Evolutionary conservation across 306 rosid species (phyloP).

Genomic region (Prunus armeniaca): DNA sequence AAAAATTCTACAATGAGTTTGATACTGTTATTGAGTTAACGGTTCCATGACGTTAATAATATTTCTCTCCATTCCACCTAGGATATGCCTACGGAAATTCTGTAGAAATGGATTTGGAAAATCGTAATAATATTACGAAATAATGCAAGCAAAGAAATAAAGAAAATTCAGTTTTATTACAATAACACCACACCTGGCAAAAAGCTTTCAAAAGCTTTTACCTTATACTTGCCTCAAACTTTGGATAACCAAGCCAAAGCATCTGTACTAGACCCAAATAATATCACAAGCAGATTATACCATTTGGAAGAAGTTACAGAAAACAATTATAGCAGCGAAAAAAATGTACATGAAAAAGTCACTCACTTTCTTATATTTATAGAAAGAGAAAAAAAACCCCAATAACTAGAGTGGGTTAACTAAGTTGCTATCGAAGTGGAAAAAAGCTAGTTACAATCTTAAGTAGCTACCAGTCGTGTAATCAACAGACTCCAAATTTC

Average conservation of each 20-base stretch:
- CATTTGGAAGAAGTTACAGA: constrained; percentile 21
- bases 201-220: constrained; percentile 17
- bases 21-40: no score
- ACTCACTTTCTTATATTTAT: constrained; percentile 34
- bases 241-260: constrained; percentile 29
- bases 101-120: no score
- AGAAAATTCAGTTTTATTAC: constrained; percentile 22
- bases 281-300: constrained; percentile 35
- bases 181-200: constrained; percentile 16
- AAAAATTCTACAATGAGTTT: no score
- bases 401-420: constrained; percentile 14
- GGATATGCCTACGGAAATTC: no score
- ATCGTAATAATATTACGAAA: neutral
- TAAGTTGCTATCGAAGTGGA: constrained; percentile 14
- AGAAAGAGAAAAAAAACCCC: neutral
- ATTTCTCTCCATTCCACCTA: no score
- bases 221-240: constrained; percentile 35
- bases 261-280: constrained; percentile 39
- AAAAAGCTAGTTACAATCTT: constrained; percentile 24
- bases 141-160: neutral
- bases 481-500: constrained; percentile 30
- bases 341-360: constrained; percentile 53
- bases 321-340: neutral
- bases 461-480: constrained; percentile 35
- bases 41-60: no score